A percentile compares a stretch with the other conserved stretches of the same genome.
These are phyloP conservation scores for Penicillium longicatenatum DNA, from an alignment of 495 filamentous ascomycete genomes.

Conservation along the genomic window DNA sequence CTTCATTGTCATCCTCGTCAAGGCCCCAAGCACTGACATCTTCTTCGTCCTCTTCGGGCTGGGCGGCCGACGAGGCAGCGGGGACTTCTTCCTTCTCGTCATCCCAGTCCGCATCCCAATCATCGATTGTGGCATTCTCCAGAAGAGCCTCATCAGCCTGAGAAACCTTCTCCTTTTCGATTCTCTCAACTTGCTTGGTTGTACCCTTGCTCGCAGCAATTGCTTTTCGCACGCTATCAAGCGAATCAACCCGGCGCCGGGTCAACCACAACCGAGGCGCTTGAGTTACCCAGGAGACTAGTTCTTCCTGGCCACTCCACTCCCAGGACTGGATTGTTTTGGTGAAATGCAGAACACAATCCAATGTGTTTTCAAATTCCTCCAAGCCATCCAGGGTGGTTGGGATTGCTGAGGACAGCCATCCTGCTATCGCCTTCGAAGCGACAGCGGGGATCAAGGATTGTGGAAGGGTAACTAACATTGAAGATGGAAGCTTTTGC, in stretches of 20 bases:
- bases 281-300: slow-evolving; percentile 79
- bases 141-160: slow-evolving; percentile 64
- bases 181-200: slow-evolving; percentile 70
- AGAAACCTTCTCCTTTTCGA: slow-evolving; percentile 80
- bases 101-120: slow-evolving; percentile 78
- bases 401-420: slow-evolving; percentile 78
- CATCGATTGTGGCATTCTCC: slow-evolving; percentile 57
- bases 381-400: slow-evolving; percentile 66
- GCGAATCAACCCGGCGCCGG: slow-evolving; percentile 74
- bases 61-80: slow-evolving; percentile 11
- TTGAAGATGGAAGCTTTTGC: slow-evolving; percentile 61
- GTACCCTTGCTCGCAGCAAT: slow-evolving; percentile 63
- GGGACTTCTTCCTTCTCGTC: slow-evolving; percentile 57
- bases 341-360: slow-evolving; percentile 63
- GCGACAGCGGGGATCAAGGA: slow-evolving; percentile 67
- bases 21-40: slow-evolving; percentile 68
- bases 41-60: slow-evolving; percentile 53
- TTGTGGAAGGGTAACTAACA: slow-evolving; percentile 62
- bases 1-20: slow-evolving; percentile 54
- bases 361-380: slow-evolving; percentile 66
- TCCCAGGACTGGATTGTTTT: slow-evolving; percentile 58
- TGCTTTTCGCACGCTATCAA: slow-evolving; percentile 71
- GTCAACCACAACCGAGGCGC: slow-evolving; percentile 82
- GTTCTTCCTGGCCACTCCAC: slow-evolving; percentile 67
- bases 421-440: slow-evolving; percentile 64